A percentile compares a stretch with the other conserved stretches of the same genome.
Conservation (phyloP, 202 grass and related monocot genomes). For the Cymbopogon flexuosus region DNA sequence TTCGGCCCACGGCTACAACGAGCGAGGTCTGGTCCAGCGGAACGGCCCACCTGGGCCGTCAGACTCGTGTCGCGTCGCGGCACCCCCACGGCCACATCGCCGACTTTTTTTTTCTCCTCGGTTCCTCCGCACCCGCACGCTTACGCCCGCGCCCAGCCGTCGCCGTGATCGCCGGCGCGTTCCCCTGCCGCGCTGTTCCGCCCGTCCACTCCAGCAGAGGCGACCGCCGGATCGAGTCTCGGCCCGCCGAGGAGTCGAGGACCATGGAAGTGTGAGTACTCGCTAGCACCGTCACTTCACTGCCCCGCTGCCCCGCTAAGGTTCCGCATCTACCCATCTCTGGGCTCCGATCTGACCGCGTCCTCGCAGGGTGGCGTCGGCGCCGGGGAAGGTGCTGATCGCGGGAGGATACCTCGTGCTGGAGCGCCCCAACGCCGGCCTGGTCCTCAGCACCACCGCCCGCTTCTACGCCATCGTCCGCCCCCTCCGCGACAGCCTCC, state of each 20-base stretch:
- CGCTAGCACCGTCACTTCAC: neutral
- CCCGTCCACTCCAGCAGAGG: neutral
- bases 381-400: slow-evolving; percentile 84
- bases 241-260: neutral
- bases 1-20: neutral
- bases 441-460: slow-evolving; percentile 88
- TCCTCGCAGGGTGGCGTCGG: slow-evolving; percentile 74
- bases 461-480: slow-evolving; percentile 79
- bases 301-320: neutral
- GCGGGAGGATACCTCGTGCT: slow-evolving; percentile 87
- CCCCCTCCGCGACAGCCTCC: slow-evolving; percentile 56
- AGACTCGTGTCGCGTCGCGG: neutral
- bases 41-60: neutral
- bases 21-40: neutral
- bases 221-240: neutral
- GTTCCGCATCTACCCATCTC: neutral
- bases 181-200: neutral
- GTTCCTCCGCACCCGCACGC: slow-evolving; percentile 21
- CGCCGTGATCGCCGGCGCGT: neutral
- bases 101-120: neutral
- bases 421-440: slow-evolving; percentile 76
- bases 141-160: neutral
- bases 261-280: slow-evolving; percentile 69
- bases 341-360: slow-evolving; percentile 22
- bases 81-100: slow-evolving; percentile 6